Conservation (phyloP, 495 filamentous ascomycete genomes). For the Parachaetomium inaequale region DNA sequence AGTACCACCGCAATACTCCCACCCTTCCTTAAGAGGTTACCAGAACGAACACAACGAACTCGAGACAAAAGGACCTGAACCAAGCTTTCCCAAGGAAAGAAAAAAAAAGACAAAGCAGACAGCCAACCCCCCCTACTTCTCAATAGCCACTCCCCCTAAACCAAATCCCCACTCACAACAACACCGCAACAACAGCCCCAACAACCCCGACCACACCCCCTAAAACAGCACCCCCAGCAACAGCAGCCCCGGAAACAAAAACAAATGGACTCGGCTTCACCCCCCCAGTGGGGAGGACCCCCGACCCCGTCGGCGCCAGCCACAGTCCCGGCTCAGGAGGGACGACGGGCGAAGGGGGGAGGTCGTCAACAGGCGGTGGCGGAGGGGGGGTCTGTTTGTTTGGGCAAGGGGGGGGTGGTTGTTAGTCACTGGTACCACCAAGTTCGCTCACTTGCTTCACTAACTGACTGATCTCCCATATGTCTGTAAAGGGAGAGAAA, state of each 20-base stretch:
- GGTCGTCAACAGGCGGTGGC: neutral
- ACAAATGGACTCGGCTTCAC: neutral
- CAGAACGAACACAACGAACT: too few relatives aligned
- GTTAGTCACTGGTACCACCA: too few relatives aligned
- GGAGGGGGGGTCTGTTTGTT: neutral
- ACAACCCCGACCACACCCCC: neutral
- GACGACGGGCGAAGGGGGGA: neutral
- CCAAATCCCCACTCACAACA: neutral
- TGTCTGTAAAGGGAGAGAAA: too few relatives aligned
- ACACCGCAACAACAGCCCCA: neutral
- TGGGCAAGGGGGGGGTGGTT: too few relatives aligned
- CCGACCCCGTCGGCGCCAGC: neutral
- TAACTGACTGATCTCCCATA: too few relatives aligned
- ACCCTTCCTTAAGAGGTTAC: too few relatives aligned
- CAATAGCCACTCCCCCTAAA: neutral
- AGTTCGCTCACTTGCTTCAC: too few relatives aligned
- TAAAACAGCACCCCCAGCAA: neutral
- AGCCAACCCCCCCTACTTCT: neutral
- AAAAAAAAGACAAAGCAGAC: neutral
- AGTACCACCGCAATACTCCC: neutral
- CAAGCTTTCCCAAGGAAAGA: too few relatives aligned
- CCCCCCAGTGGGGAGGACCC: neutral
- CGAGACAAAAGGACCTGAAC: too few relatives aligned
- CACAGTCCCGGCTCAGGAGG: neutral
- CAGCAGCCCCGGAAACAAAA: neutral